These are phyloP conservation scores for Citrullus colocynthis DNA, from an alignment of 306 rosid species.

Conservation along the genomic window DNA sequence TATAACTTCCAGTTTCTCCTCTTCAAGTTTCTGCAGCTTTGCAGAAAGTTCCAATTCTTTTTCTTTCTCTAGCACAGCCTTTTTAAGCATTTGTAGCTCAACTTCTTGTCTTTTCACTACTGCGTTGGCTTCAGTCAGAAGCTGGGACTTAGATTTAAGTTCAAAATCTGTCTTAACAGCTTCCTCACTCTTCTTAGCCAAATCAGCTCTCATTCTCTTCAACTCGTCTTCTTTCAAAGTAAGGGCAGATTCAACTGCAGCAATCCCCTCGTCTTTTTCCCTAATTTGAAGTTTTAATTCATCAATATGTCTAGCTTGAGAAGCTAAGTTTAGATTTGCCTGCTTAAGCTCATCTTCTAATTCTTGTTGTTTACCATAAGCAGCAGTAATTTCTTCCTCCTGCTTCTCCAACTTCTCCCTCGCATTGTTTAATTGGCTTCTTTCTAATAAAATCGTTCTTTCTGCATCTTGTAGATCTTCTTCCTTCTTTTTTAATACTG, in stretches of 20 bases:
- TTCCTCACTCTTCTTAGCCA: slow-evolving; percentile 50
- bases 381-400: slow-evolving; percentile 50
- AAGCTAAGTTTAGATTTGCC: slow-evolving; percentile 41
- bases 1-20: slow-evolving; percentile 46
- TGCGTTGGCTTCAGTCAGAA: slow-evolving; percentile 58
- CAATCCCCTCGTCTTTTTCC: slow-evolving; percentile 39
- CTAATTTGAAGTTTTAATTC: slow-evolving; percentile 46
- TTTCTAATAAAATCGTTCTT: slow-evolving; percentile 44
- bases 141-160: slow-evolving; percentile 43
- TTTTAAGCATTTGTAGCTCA: slow-evolving; percentile 47
- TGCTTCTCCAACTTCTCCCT: slow-evolving; percentile 64
- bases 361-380: slow-evolving; percentile 34
- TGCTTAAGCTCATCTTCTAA: slow-evolving; percentile 55
- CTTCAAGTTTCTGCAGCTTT: slow-evolving; percentile 35
- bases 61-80: slow-evolving; percentile 42
- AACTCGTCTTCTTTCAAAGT: slow-evolving; percentile 56
- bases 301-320: slow-evolving; percentile 53
- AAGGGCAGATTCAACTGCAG: slow-evolving; percentile 18
- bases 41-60: slow-evolving; percentile 30
- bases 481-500: slow-evolving; percentile 58
- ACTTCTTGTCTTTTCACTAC: slow-evolving; percentile 53
- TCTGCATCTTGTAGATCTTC: slow-evolving; percentile 64
- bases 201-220: slow-evolving; percentile 36
- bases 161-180: slow-evolving; percentile 30
- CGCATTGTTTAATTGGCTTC: slow-evolving; percentile 35